Evolutionary conservation across 2,329 filamentous ascomycete genomes (phyloP).

Genomic region (Aureobasidium sp.): DNA sequence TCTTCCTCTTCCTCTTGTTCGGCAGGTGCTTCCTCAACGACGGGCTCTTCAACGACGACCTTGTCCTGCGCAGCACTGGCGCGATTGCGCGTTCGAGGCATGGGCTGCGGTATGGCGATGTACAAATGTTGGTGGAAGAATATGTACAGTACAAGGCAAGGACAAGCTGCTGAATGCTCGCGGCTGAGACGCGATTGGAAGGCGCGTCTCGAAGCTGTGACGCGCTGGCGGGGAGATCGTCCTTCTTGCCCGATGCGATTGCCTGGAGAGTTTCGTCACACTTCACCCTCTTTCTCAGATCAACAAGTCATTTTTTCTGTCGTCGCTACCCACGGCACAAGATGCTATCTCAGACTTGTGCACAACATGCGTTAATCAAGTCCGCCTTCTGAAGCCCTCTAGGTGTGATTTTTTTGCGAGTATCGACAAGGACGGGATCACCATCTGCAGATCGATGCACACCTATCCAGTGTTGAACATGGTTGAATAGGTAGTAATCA

Average conservation of each 20-base stretch:
- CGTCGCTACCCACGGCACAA: neutral
- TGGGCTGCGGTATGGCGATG: constrained; percentile 6
- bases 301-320: neutral
- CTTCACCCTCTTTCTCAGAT: neutral
- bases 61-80: constrained; percentile 15
- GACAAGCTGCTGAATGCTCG: neutral
- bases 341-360: neutral
- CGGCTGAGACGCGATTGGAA: neutral
- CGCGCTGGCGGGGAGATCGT: neutral
- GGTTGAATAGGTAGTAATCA: too few species aligned
- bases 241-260: neutral
- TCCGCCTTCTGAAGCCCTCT: too few species aligned
- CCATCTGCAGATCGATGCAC: neutral
- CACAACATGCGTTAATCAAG: neutral
- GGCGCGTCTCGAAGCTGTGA: neutral
- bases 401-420: neutral
- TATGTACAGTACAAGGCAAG: neutral
- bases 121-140: neutral
- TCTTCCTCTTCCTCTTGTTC: constrained; percentile 19
- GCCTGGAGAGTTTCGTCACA: neutral
- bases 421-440: neutral
- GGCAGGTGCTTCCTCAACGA: constrained; percentile 7
- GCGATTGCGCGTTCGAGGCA: constrained; percentile 17
- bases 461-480: too few species aligned
- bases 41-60: constrained; percentile 1